A percentile compares a stretch with the other conserved stretches of the same genome.
Conservation (phyloP, 2,329 filamentous ascomycete species). For the Nothomitra cinnamomea region DNA sequence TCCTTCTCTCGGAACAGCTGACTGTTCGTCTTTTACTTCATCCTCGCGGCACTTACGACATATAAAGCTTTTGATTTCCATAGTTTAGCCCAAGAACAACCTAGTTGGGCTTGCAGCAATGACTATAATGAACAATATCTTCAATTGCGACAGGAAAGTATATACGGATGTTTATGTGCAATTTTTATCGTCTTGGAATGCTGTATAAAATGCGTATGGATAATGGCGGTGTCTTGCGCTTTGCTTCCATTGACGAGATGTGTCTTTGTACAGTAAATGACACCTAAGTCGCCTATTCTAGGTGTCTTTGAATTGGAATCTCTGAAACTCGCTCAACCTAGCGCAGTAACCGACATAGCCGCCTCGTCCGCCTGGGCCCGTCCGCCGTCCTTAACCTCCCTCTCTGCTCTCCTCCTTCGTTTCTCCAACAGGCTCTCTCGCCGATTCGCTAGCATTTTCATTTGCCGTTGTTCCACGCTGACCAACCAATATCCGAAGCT, state of each 20-base stretch:
- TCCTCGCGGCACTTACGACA: too few relatives aligned
- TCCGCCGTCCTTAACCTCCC: conserved; percentile 27
- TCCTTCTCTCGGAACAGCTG: too few relatives aligned
- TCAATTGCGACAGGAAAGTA: too few relatives aligned
- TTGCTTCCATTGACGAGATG: not conserved
- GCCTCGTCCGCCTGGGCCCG: not conserved
- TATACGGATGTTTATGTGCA: too few relatives aligned
- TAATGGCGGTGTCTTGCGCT: not conserved
- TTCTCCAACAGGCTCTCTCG: conserved; percentile 76
- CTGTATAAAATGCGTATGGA: not conserved
- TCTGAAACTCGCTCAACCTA: not conserved
- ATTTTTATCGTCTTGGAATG: too few relatives aligned
- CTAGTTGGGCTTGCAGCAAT: too few relatives aligned
- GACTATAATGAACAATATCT: too few relatives aligned
- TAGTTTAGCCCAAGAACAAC: too few relatives aligned
- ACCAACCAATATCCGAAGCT: conserved; percentile 96
- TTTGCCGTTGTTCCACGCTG: conserved; percentile 72
- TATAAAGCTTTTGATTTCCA: too few relatives aligned
- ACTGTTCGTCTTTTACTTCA: too few relatives aligned
- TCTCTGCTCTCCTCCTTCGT: conserved; percentile 58
- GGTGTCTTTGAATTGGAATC: not conserved
- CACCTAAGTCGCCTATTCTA: not conserved
- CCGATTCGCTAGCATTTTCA: conserved; percentile 57
- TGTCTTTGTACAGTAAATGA: not conserved
- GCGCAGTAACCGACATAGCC: not conserved